Conservation (phyloP, 2,329 filamentous ascomycete species). For the Geosmithia morbida region DNA sequence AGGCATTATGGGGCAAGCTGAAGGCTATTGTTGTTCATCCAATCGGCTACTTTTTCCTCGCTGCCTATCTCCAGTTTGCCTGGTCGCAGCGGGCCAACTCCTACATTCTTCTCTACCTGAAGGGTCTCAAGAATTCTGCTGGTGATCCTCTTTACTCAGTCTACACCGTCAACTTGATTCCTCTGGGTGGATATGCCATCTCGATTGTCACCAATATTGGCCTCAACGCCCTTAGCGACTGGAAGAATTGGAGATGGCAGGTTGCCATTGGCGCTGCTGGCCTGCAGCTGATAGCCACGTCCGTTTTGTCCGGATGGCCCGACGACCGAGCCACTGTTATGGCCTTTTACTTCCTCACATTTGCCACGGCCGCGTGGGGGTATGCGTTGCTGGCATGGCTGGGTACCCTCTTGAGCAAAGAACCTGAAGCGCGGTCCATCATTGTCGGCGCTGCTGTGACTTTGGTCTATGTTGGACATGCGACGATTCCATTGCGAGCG, state of each 20-base stretch:
- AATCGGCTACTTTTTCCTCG: constrained; percentile 15
- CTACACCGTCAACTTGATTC: constrained; percentile 17
- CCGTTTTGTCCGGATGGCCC: constrained; percentile 18
- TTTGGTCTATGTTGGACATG: constrained; percentile 22
- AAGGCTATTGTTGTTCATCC: constrained; percentile 12
- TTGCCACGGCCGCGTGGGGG: constrained; percentile 15
- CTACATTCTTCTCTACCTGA: constrained; percentile 17
- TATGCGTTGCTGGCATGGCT: constrained; percentile 20
- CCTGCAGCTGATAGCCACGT: constrained; percentile 13
- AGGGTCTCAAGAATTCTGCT: constrained; percentile 11
- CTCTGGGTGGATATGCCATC: constrained; percentile 14
- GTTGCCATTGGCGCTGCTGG: constrained; percentile 14
- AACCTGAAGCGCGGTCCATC: constrained; percentile 19
- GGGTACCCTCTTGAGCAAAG: constrained; percentile 15
- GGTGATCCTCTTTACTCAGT: constrained; percentile 13
- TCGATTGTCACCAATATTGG: constrained; percentile 20
- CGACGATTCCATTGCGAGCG: constrained; percentile 20
- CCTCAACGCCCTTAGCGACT: constrained; percentile 19
- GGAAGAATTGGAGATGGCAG: constrained; percentile 24
- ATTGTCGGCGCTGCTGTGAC: constrained; percentile 20
- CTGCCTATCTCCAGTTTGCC: constrained; percentile 12
- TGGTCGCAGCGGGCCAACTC: constrained; percentile 16
- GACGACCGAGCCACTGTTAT: constrained; percentile 15
- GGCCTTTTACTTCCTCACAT: constrained; percentile 21
- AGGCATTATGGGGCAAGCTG: constrained; percentile 10